phyloP scores from a whole-genome alignment of 805 yeast genomes.

The Vanderwaltozyma tropicalis region DNA sequence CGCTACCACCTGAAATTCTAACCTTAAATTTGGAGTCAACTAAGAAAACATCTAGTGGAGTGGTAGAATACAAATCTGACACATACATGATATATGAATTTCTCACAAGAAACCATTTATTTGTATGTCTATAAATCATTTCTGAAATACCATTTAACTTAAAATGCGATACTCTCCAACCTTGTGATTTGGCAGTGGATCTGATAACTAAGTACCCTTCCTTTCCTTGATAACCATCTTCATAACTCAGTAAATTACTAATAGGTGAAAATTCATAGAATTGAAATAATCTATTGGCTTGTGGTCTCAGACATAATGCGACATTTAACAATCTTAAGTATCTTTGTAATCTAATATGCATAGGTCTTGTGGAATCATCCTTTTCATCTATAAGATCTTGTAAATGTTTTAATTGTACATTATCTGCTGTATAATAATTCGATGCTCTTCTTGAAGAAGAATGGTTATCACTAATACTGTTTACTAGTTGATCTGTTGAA shows the following conservation, averaged over 20 bases:
- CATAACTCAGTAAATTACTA: slow-evolving; percentile 73
- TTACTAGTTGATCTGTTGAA: neutral
- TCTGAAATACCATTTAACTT: slow-evolving; percentile 67
- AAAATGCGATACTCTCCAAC: slow-evolving; percentile 93
- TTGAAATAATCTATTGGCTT: slow-evolving; percentile 70
- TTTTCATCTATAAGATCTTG: slow-evolving; percentile 20
- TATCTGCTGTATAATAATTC: slow-evolving; percentile 11
- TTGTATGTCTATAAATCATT: slow-evolving; percentile 83
- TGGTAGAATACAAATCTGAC: slow-evolving; percentile 74
- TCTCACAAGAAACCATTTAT: slow-evolving; percentile 85
- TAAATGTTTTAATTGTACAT: slow-evolving; percentile 22
- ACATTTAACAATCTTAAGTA: slow-evolving; percentile 57
- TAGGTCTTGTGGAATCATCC: slow-evolving; percentile 20
- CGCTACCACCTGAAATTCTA: slow-evolving; percentile 33
- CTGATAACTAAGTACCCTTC: slow-evolving; percentile 78
- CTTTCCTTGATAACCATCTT: slow-evolving; percentile 72
- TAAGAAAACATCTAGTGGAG: slow-evolving; percentile 82
- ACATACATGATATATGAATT: slow-evolving; percentile 79
- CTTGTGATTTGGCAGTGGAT: slow-evolving; percentile 77
- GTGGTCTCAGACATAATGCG: slow-evolving; percentile 59
- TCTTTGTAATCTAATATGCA: slow-evolving; percentile 39
- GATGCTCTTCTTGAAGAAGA: slow-evolving; percentile 10
- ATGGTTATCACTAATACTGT: neutral
- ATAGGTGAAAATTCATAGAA: slow-evolving; percentile 87
- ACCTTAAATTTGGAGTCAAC: slow-evolving; percentile 71